phyloP scores from a whole-genome alignment of 1,284 basidiomycete genomes.

The Microbotryum silenes-acaulis region DNA sequence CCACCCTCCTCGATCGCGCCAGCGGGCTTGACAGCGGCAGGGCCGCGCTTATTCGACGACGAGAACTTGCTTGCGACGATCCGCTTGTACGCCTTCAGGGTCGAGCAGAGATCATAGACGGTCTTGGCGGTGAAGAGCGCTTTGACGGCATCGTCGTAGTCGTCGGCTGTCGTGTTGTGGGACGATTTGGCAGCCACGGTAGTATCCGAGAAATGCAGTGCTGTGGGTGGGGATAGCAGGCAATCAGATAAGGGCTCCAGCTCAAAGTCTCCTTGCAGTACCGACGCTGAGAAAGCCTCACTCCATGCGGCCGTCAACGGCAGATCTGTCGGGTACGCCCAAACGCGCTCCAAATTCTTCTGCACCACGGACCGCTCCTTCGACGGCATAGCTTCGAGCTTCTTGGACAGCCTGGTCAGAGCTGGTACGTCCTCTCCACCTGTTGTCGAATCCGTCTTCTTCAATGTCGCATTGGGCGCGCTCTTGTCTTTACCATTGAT shows the following conservation, averaged over 20 bases:
- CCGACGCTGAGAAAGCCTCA: conserved; percentile 1
- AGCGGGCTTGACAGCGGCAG: too few relatives aligned
- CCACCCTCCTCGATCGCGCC: background rate
- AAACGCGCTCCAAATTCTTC: conserved; percentile 20
- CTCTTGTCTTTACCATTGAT: background rate
- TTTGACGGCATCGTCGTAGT: conserved; percentile 27
- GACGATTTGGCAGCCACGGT: conserved; percentile 26
- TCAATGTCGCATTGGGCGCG: too few relatives aligned
- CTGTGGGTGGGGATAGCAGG: background rate
- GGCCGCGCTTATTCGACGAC: conserved; percentile 14
- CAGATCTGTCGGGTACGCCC: conserved; percentile 21
- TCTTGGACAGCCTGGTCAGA: conserved; percentile 2
- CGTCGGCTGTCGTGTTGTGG: conserved; percentile 22
- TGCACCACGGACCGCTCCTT: conserved; percentile 14
- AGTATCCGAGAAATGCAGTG: conserved; percentile 31
- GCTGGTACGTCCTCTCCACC: background rate
- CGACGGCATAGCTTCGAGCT: conserved; percentile 6
- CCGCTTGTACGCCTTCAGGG: conserved; percentile 29
- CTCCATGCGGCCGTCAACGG: conserved; percentile 29
- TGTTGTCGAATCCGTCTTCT: background rate
- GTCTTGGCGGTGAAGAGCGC: conserved; percentile 22
- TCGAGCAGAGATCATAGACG: conserved; percentile 14
- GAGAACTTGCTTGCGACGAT: conserved; percentile 15
- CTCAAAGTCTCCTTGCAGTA: too few relatives aligned
- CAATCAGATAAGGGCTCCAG: background rate